These are phyloP conservation scores for Umbelopsis sp. DNA, from an alignment of 192 early-diverging fungal species.

Conservation along the genomic window DNA sequence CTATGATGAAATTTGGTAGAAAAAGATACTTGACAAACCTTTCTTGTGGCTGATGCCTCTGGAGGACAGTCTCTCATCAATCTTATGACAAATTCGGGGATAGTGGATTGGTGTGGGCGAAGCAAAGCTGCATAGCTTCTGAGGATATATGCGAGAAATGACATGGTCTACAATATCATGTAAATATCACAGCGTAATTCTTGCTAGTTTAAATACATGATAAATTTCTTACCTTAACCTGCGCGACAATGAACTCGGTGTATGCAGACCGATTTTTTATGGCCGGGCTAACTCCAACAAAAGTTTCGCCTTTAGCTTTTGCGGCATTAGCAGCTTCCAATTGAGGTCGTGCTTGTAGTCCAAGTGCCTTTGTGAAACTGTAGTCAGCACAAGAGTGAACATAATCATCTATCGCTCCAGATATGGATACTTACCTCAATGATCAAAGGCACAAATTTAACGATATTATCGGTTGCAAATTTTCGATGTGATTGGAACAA, in stretches of 20 bases:
- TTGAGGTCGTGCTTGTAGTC: conserved; percentile 59
- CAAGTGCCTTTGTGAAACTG: conserved; percentile 44
- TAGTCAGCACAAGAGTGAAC: background rate
- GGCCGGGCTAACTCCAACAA: conserved; percentile 77
- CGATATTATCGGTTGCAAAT: conserved; percentile 80
- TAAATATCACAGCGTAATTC: background rate
- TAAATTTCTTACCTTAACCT: conserved; percentile 78
- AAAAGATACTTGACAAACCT: conserved; percentile 48
- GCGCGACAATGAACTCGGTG: conserved; percentile 89
- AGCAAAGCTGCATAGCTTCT: conserved; percentile 74
- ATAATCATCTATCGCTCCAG: background rate
- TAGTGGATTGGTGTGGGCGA: conserved; percentile 73
- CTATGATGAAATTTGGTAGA: background rate
- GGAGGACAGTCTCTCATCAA: conserved; percentile 93
- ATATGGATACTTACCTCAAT: conserved; percentile 61
- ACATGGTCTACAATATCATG: conserved; percentile 71
- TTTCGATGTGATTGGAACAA: conserved; percentile 90
- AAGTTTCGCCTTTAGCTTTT: conserved; percentile 59
- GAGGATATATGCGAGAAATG: conserved; percentile 95
- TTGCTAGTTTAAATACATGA: background rate
- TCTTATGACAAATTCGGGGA: conserved; percentile 88
- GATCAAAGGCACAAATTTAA: conserved; percentile 86
- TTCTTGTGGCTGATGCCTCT: conserved; percentile 89
- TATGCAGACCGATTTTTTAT: conserved; percentile 77
- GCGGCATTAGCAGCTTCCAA: conserved; percentile 55